phyloP scores from a whole-genome alignment of 306 rosid species.

The Cucurbita pepo region DNA sequence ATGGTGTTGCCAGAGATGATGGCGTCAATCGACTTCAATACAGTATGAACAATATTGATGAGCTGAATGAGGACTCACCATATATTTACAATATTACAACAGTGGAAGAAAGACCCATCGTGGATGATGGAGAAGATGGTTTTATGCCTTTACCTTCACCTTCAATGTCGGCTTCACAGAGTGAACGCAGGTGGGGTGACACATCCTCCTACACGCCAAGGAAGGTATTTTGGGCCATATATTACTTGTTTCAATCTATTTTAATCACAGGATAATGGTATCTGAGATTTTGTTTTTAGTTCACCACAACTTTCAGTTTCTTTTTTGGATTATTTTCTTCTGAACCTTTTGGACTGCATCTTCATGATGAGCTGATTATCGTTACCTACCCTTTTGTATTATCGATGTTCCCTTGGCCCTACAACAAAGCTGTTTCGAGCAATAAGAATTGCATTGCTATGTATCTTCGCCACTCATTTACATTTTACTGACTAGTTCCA shows the following conservation, averaged over 20 bases:
- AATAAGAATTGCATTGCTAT: not conserved
- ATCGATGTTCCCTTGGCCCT: not conserved
- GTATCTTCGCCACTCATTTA: not conserved
- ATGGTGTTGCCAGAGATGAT: conserved; percentile 32
- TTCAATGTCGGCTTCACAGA: conserved; percentile 35
- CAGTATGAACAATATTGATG: conserved; percentile 29
- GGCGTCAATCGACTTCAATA: conserved; percentile 22
- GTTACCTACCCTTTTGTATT: not conserved
- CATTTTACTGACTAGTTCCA: not conserved
- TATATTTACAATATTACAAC: conserved; percentile 28
- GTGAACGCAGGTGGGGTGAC: conserved; percentile 70
- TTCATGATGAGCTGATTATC: not conserved
- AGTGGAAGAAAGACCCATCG: conserved; percentile 29
- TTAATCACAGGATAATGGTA: not conserved
- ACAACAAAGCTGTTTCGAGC: not conserved
- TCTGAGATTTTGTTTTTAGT: not conserved
- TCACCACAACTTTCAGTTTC: not conserved
- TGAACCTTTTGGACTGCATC: not conserved
- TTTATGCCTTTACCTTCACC: conserved; percentile 35
- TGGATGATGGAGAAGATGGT: conserved; percentile 44
- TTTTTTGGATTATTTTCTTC: not conserved
- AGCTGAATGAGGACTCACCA: conserved; percentile 66
- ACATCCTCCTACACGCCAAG: conserved; percentile 62
- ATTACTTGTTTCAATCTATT: not conserved
- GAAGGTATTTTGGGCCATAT: conserved; percentile 39